Base-by-base conservation (phyloP, 495 filamentous ascomycete genomes). In the Hapsidospora chrysogenum region DNA sequence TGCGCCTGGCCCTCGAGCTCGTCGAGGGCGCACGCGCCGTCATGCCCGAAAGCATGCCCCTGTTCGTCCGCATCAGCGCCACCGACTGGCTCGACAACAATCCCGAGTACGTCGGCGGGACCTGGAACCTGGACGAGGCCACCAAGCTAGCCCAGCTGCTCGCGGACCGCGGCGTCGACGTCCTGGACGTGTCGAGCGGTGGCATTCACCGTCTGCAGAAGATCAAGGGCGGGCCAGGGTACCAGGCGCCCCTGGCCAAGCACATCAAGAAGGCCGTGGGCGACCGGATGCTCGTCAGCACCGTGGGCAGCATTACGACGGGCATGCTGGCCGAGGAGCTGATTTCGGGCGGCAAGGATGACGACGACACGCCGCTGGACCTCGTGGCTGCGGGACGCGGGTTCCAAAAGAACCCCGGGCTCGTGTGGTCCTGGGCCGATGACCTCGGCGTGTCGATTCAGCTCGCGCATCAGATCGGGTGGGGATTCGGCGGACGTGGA, bases 371-470 rank as follows among this genome's bases (percentile, higher is more conserved):
- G 21, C 46, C 51, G 8, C 41, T 80, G 11, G 78, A 83, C 46
- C 48, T 76, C 13, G 64, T 66, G 2, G 51, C 73, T 9, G 66
- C 65, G 9, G 79, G 75, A 1, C 53, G 79, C 4, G 58, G 58
- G 36, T 85, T 82, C 52, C 75, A 75, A 49, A 78, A 76, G 56
- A 72, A 82, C 44, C 75, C 77, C 0, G 67, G 68, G 0, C 46
- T 81, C 17, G 73, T 78, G 33, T 80, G 75, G 67, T 43, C 56
- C 0, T 80, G 65, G 58, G 78, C 75, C 1, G 69, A 77, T 39
- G 74, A 81, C 30, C 50, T 81, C 16, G 61, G 61, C 4, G 62
- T 73, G 8, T 56, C 68, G 28, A 68, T 76, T 21, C 54, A 68
- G 32, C 60, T 72, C 42, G 72, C 76, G 1, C 70, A 72, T 36